phyloP scores from a whole-genome alignment of 345 rosid genomes.

The Carallia brachiata region DNA sequence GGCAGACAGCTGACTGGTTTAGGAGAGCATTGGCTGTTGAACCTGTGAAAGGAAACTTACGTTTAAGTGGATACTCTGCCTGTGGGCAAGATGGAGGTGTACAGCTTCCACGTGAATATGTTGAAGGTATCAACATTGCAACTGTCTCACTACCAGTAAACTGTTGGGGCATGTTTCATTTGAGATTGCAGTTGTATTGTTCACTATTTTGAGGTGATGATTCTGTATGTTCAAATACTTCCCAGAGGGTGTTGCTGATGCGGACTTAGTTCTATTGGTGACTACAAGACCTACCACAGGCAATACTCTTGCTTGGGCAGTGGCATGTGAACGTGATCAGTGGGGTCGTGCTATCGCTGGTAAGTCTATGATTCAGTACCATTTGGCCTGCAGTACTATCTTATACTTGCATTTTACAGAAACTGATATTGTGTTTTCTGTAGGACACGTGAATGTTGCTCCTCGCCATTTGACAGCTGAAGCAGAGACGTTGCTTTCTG shows the following conservation, averaged over 20 bases:
- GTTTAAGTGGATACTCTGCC: conserved; percentile 97
- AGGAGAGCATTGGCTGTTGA: conserved; percentile 90
- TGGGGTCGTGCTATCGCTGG: conserved; percentile 99
- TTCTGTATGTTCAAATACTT: conserved; percentile 11
- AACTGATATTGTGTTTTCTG: conserved; percentile 19
- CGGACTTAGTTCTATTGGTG: conserved; percentile 93
- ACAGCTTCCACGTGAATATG: conserved; percentile 90
- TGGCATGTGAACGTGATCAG: conserved; percentile 98
- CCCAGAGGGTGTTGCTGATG: conserved; percentile 83
- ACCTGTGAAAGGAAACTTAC: conserved; percentile 94
- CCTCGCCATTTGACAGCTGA: conserved; percentile 99
- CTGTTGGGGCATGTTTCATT: background rate
- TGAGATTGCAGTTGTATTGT: background rate
- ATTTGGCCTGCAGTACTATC: background rate
- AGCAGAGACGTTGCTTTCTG: conserved; percentile 95
- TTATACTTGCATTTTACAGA: background rate
- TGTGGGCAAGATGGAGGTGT: conserved; percentile 99
- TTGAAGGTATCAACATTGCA: conserved; percentile 62
- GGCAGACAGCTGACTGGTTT: conserved; percentile 94
- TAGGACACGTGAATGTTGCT: conserved; percentile 98
- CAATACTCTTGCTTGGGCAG: conserved; percentile 99
- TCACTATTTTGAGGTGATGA: conserved; percentile 4
- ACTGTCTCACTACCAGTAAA: conserved; percentile 2
- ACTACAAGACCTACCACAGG: conserved; percentile 99
- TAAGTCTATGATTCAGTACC: conserved; percentile 20